Base-by-base conservation (phyloP, 768 basidiomycete genomes). In the Sarcodon sp. region DNA sequence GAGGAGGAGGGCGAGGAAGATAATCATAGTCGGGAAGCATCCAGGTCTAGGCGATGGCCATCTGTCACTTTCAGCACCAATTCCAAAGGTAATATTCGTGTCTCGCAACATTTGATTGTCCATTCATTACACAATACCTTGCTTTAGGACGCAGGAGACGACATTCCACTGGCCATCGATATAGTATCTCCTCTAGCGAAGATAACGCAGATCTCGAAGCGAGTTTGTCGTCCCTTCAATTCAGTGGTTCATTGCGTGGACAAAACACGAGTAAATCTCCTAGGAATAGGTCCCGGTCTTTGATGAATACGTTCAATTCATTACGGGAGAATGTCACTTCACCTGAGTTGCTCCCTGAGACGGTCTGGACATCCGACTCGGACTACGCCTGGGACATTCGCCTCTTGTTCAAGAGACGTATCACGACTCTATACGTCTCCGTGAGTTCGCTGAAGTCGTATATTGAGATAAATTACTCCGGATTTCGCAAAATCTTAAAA, bases 401-500 rank as follows among this genome's bases (percentile, higher is more conserved):
- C 13, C 69, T 93, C 31, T 66, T 92, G 18, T 92, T 85, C 73
- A 98, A 97, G 67, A 79, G 92, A 38, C 72, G 83, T 53, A 88
- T 98, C 46, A 87, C 89, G 0, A 79, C 71, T 43, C 72, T 91
- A 9, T 96, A 87, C 61, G 77, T 91, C 39, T 71, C 79, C 6
- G 72, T 83, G 43, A 81, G 80, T 11, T 79, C 81, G 31, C 72
- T 98, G 49, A 77, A 74, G 61, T 85, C 89, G 6, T 99, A 90
- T 54, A 79, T 90, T 48, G 90, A 97, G 57, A 68, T 96, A 49
- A 98, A 98, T 62, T 76, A 88, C 60, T 86, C 89, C 0, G 94
- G 92, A 1, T 90, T 97, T 66, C 77, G 89, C 55, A 97, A 97
- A 71, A 92, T 94, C 35, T 61, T 93, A 59, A 97, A 97, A 67